Base-by-base conservation (phyloP, 1,139 yeast genomes). In the Hemisphaericaspora xylofermentans region DNA sequence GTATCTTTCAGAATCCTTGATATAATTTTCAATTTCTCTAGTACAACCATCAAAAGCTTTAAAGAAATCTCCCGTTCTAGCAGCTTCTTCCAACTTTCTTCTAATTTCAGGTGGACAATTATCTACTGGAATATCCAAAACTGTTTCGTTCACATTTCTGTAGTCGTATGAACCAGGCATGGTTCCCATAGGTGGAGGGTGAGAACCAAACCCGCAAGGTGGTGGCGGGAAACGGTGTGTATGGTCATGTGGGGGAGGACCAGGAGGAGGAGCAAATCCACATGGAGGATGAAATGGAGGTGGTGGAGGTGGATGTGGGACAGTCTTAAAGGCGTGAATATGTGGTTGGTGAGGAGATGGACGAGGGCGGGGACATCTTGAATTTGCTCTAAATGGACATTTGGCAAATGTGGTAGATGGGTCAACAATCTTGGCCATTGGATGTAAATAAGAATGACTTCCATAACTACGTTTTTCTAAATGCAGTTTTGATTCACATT, bases 401-500 rank as follows among this genome's bases (percentile, higher is more conserved):
- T n/a, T 24, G 10, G n/a, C 27, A 12, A 18, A 38, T 45, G 47
- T 14, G 33, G 27, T 17, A 43, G 39, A 10, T 7, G 68, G 67
- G 24, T 47, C 44, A 14, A 44, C 39, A 26, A 66, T 53, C 44
- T 63, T 68, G 15, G 58, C 60, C 56, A 66, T 57, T 15, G 73
- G 66, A 43, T 69, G 75, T 3, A 42, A 40, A 39, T 47, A 54
- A 6, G 53, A 45, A 48, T 69, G 74, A 3, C 35, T 30, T 12
- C 60, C 60, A 39, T 52, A 39, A 30, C 46, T 41, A 10, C 43
- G 40, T 19, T 53, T 47, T 12, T 46, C 43, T 15, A 21, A 14
- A 16, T 48, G 48, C 30, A 51, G 60, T 24, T 53, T 52, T 0
- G 48, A 40, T 48, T 76, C 80, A 54, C 88, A 82, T 1, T 49